These are phyloP conservation scores for Bretziella fagacearum DNA, from an alignment of 2,329 filamentous ascomycete genomes.

Conservation along the genomic window DNA sequence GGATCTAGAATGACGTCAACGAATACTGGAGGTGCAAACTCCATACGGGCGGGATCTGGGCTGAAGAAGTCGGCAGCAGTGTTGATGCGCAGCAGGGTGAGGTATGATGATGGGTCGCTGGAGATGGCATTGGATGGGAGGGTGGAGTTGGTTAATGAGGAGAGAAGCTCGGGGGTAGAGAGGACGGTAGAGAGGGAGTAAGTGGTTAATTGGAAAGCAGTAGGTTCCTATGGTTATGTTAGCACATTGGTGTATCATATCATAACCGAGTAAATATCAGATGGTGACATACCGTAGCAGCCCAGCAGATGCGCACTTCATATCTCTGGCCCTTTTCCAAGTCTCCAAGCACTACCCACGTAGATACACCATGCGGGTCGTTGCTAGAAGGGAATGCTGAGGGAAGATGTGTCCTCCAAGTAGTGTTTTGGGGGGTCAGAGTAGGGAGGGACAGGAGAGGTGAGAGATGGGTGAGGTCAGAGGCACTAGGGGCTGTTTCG, in stretches of 20 bases:
- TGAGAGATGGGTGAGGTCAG: neutral
- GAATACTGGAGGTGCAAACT: conserved; percentile 50
- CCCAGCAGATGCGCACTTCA: conserved; percentile 86
- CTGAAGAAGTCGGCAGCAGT: conserved; percentile 78
- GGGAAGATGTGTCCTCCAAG: conserved; percentile 45
- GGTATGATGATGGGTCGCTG: neutral
- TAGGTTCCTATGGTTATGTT: conserved; percentile 53
- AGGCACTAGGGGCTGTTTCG: conserved; percentile 29
- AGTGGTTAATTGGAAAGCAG: conserved; percentile 53
- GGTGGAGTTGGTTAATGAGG: neutral
- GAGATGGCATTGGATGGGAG: neutral
- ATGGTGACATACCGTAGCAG: conserved; percentile 56
- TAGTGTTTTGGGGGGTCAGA: conserved; percentile 40
- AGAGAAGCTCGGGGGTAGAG: conserved; percentile 44
- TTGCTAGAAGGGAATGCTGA: conserved; percentile 42
- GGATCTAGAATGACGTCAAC: conserved; percentile 79
- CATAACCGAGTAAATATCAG: neutral
- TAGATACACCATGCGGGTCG: conserved; percentile 39
- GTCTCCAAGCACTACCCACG: conserved; percentile 63
- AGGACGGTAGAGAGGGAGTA: conserved; percentile 46
- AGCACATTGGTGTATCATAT: conserved; percentile 1
- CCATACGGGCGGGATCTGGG: conserved; percentile 58
- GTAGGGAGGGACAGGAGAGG: conserved; percentile 31
- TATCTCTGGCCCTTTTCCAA: conserved; percentile 61
- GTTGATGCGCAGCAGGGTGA: conserved; percentile 56